Base-by-base conservation (phyloP, 257 asterid species). In the Lycium ferocissimum region DNA sequence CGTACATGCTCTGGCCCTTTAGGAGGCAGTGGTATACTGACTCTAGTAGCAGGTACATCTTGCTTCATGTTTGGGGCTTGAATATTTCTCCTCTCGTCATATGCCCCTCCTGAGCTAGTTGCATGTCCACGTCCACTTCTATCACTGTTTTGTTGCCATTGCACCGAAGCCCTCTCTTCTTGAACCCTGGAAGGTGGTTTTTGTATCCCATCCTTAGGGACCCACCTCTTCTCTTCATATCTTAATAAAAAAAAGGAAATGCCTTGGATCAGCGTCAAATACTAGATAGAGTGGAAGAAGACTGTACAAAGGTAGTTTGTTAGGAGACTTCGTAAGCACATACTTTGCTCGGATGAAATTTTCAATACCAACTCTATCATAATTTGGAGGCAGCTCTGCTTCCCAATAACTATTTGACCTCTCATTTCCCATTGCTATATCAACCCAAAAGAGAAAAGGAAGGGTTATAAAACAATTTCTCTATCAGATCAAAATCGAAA, bases 281-380 rank as follows among this genome's bases (percentile, higher is more conserved):
- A 59, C 70, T 72, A 85, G 76, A 66, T 67, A 59, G 57, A 73
- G 85, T 20, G 18, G 80, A 75, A 88, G 9, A 86, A 80, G 56
- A 72, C 45, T 15, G 65, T 33, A 62, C 0, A 37, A 53, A 86
- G 82, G 61, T 83, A 53, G 53, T 72, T 49, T 35, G 56, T 69
- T 49, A 51, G 80, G 38, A 79, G 88, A 86, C 40, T 76, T 26
- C 7, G 63, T 51, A 66, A 81, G 85, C 35, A 62, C 97, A 65
- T 94, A 97, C 99, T 97, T 97, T 20, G 99, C 99, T 80, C 99
- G 99, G 84, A 97, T 97, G 90, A 97, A 97, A 91, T 97, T 95
- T 91, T 97, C 99, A 83, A 97, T 93, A 88, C 99, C 99, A 88
- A 97, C 99, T 90, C 99, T 92, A 84, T 97, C 99, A 67, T 97